Base-by-base conservation (phyloP, 148 eudicot genomes). In the Salicornia ramosissima region DNA sequence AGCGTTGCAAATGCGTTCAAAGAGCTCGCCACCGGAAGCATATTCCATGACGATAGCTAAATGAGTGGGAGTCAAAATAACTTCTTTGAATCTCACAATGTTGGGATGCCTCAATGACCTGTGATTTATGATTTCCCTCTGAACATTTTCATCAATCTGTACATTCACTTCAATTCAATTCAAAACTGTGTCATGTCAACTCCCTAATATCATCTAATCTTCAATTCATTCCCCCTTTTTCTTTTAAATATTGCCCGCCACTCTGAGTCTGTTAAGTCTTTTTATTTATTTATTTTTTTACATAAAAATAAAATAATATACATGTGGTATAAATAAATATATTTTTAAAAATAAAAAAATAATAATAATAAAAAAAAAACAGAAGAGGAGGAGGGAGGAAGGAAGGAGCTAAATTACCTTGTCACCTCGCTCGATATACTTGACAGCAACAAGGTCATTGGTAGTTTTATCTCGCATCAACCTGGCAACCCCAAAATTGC, bases 21-120 rank as follows among this genome's bases (percentile, higher is more conserved):
- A 91, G 29, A 91, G 84, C 84, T 91, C 97, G 8, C 97, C 97
- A 42, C 97, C 97, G n/a, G 97, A 87, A 29, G 97, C 96, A 69
- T 85, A 91, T 78, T 91, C 97, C 97, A 91, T 91, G 43, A 91
- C 97, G 70, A 91, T 91, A 46, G 97, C 97, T 79, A 91, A 78
- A 83, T 91, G 97, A 8, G 96, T 91, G 1, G 97, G 96, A 26
- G 97, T 91, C 60, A 91, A 78, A 10, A 89, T 81, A 50, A 91
- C 92, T 95, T 92, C 93, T 82, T 86, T 92, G 78, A 92, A 92
- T 61, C 93, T 72, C 71, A 92, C 90, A 51, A 92, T 92, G 72
- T 92, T 92, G 69, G 97, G 96, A 75, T 92, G 97, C 82, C 96
- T 79, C 75, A 92, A 55, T 14, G 97, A 89, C 75, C 96, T 80